Percentiles rank a stretch among this genome's conserved stretches.
Evolutionary conservation across 2,329 filamentous ascomycete species (phyloP).

Genomic region (Colletotrichum sp.): DNA sequence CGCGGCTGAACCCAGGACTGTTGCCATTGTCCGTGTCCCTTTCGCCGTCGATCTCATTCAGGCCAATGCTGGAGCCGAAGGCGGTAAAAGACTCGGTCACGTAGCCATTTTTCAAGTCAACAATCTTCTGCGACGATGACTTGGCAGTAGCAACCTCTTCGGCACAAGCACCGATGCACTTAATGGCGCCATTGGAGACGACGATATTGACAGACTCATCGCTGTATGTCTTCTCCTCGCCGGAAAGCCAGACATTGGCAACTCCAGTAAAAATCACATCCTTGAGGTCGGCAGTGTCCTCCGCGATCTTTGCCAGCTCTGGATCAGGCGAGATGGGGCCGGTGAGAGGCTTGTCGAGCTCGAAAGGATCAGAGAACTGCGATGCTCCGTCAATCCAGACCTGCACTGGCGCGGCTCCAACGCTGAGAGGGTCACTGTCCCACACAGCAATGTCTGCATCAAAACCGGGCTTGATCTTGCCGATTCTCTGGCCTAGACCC

Average conservation of each 20-base stretch:
- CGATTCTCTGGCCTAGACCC: conserved; percentile 61
- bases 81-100: conserved; percentile 65
- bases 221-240: conserved; percentile 32
- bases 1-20: conserved; percentile 59
- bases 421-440: conserved; percentile 66
- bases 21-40: conserved; percentile 56
- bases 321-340: conserved; percentile 43
- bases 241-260: conserved; percentile 52
- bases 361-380: conserved; percentile 61
- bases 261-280: conserved; percentile 64
- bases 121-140: conserved; percentile 35
- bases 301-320: conserved; percentile 43
- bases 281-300: conserved; percentile 41
- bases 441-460: conserved; percentile 68
- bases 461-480: conserved; percentile 66
- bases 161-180: conserved; percentile 60
- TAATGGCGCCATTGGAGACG: conserved; percentile 56
- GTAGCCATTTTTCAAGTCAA: conserved; percentile 63
- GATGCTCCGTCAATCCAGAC: conserved; percentile 68
- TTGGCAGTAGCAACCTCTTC: conserved; percentile 44
- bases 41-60: conserved; percentile 68
- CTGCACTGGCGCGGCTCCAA: conserved; percentile 64
- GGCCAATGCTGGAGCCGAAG: conserved; percentile 64
- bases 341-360: conserved; percentile 54
- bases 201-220: conserved; percentile 50